A percentile compares a stretch with the other conserved stretches of the same genome.
Conservation (phyloP, 2,329 filamentous ascomycete species). For the Claviceps sp. region DNA sequence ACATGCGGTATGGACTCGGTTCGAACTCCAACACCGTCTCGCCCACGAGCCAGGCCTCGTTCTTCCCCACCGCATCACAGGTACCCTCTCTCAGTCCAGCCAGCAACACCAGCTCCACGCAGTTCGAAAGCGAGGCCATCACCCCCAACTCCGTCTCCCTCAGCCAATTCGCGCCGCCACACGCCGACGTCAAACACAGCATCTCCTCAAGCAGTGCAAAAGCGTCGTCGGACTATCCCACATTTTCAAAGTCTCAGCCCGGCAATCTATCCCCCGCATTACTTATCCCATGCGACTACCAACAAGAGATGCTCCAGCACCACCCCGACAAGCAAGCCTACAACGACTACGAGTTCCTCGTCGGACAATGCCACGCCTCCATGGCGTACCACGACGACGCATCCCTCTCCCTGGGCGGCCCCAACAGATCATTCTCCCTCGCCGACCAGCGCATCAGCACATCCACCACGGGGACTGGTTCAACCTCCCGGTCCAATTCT, state of each 20-base stretch:
- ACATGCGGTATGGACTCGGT: constrained; percentile 13
- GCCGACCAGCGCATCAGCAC: constrained; percentile 36
- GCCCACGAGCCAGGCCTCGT: constrained; percentile 12
- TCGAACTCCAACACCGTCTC: constrained; percentile 7
- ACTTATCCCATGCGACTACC: constrained; percentile 47
- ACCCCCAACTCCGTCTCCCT: constrained; percentile 27
- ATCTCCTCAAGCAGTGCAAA: constrained; percentile 12
- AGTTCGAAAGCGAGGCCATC: constrained; percentile 26
- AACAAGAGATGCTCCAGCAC: constrained; percentile 34
- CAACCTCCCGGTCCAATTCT: constrained; percentile 32
- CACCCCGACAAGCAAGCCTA: constrained; percentile 15
- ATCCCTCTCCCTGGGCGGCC: neutral
- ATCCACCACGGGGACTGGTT: constrained; percentile 38
- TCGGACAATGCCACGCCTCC: constrained; percentile 4
- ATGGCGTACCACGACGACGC: constrained; percentile 10
- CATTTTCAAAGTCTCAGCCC: constrained; percentile 45
- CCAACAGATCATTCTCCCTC: constrained; percentile 8
- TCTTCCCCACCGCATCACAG: constrained; percentile 20
- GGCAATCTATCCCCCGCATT: constrained; percentile 48
- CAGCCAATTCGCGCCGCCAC: constrained; percentile 40
- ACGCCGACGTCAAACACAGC: constrained; percentile 20
- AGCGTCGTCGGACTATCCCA: constrained; percentile 34
- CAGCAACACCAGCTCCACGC: constrained; percentile 26
- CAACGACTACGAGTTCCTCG: constrained; percentile 19
- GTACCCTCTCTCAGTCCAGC: constrained; percentile 35